Evolutionary conservation across 2,329 filamentous ascomycete species (phyloP), one percentile per base, ranked within the genome.

Genomic region (Blastomyces emzantsi): DNA sequence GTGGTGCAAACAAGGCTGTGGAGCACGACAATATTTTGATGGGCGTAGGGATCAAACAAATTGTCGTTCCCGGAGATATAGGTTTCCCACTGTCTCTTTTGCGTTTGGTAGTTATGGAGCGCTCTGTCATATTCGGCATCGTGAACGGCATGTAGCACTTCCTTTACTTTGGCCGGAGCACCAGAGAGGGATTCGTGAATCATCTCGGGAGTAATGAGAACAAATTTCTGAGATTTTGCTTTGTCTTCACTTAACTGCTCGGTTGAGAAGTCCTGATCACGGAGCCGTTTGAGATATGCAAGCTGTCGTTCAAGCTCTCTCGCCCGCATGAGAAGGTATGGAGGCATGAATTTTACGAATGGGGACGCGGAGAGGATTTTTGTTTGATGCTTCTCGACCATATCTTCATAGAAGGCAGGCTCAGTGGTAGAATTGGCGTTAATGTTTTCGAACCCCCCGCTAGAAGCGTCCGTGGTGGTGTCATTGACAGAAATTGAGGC

Each of bases 81-180:
- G 36, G 90, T 90, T 73, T 99, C 94, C 94, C 94, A 99, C 69
- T 97, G 92, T 39, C 90, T 86, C 63, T 92, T 96, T 73, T 97
- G 93, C 0, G 91, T 97, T 73, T 92, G 86, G 73, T 97, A 99
- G 69, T 92, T 92, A 76, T 97, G 90, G 43, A 95, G 78, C 1
- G 93, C 92, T 75, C 94, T 96, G 73, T 99, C 92, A 70, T 97
- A 97, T 74, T 99, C 94, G 1, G 92, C 92, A 73, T 97, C 91
- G 74, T 97, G 92, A 15, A 97, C 92, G 28, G 94, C 94, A 73
- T 94, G 92, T 7, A 99, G 79, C 59, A 97, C 91, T 70, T 97
- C 93, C 78, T 92, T 92, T 41, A 97, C 90, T 72, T 96, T 91
- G 55, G 86, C 86, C 0, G 92, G 90, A 3, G 90, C 89, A 69